These are phyloP conservation scores for Collybiopsis confluens DNA, from an alignment of 768 basidiomycete genomes.

Conservation along the genomic window DNA sequence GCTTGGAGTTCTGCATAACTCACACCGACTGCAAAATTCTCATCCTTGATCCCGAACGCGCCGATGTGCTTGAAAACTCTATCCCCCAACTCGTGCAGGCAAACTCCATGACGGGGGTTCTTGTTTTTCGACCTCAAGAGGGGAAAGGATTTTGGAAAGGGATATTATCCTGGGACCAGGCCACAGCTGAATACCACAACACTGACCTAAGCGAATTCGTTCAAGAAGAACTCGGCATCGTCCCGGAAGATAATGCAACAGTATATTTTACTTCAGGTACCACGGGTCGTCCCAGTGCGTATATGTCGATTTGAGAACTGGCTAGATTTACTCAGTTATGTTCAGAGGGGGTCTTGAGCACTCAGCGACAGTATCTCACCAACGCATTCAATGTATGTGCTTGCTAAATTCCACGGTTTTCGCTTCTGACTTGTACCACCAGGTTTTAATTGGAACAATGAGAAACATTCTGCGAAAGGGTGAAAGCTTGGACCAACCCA, in stretches of 20 bases:
- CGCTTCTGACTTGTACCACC: not conserved
- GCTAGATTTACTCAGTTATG: not conserved
- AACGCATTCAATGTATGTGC: constrained; percentile 55
- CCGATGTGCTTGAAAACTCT: constrained; percentile 37
- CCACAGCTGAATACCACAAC: not conserved
- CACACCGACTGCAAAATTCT: constrained; percentile 51
- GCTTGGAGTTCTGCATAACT: constrained; percentile 50
- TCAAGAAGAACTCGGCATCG: constrained; percentile 27
- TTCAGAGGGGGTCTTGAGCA: constrained; percentile 64
- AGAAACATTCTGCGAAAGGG: constrained; percentile 46
- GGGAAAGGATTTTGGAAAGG: constrained; percentile 32
- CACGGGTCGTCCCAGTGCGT: not conserved
- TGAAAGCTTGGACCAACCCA: constrained; percentile 30
- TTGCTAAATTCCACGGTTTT: too few species aligned
- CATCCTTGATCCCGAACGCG: constrained; percentile 55
- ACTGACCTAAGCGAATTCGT: not conserved
- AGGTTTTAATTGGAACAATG: constrained; percentile 44
- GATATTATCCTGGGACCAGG: constrained; percentile 25
- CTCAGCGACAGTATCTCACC: constrained; percentile 57
- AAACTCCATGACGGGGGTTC: constrained; percentile 22
- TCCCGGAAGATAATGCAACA: constrained; percentile 56
- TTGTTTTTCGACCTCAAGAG: constrained; percentile 42
- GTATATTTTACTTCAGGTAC: constrained; percentile 64
- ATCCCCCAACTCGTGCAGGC: constrained; percentile 23
- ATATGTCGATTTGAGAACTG: constrained; percentile 12